These are phyloP conservation scores for Calycina herbarum DNA, from an alignment of 2,329 filamentous ascomycete species.

Conservation along the genomic window DNA sequence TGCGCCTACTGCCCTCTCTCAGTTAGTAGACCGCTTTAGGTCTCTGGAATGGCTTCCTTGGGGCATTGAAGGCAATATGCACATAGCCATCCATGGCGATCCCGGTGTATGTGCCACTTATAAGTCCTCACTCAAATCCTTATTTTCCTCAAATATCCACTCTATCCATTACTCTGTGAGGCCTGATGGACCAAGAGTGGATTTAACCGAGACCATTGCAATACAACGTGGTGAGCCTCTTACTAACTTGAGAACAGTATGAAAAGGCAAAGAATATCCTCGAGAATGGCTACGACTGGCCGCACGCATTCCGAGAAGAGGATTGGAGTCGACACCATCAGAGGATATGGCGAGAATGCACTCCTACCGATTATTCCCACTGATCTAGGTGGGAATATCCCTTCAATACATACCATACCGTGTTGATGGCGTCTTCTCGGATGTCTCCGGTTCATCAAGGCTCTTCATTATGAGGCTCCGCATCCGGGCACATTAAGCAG, in stretches of 20 bases:
- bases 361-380: background rate
- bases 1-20: slow-evolving; percentile 3
- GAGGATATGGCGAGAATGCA: slow-evolving; percentile 14
- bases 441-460: background rate
- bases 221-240: background rate
- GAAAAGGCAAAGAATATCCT: slow-evolving; percentile 10
- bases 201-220: background rate
- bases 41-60: slow-evolving; percentile 7
- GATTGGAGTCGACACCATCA: slow-evolving; percentile 10
- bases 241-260: background rate
- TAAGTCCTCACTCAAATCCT: background rate
- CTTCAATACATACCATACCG: no score
- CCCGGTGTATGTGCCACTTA: slow-evolving; percentile 4
- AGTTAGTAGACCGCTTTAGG: background rate
- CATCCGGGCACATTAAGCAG: background rate
- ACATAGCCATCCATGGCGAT: background rate
- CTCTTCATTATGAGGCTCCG: background rate
- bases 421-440: background rate
- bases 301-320: slow-evolving; percentile 8
- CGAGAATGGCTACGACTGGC: slow-evolving; percentile 8
- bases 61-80: background rate
- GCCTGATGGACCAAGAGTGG: background rate
- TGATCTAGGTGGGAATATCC: background rate
- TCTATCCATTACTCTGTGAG: background rate
- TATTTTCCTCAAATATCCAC: background rate